Conservation (phyloP, 805 yeast species). For the Kodamaea sagamina region DNA sequence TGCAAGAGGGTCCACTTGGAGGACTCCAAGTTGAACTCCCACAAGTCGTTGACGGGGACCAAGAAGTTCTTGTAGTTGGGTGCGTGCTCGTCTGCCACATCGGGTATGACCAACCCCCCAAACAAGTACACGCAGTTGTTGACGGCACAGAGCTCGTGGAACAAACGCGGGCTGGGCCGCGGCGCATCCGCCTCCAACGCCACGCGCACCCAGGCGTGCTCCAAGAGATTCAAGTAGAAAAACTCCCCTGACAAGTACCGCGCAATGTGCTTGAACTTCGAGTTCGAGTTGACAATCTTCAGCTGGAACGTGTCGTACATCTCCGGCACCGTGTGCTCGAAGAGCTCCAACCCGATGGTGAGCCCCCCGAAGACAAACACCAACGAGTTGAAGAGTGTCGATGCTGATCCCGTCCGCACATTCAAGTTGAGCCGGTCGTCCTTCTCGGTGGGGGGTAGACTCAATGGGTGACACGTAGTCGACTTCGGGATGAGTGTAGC, state of each 20-base stretch:
- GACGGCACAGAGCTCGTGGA: slow-evolving; percentile 56
- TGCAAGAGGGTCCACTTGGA: slow-evolving; percentile 56
- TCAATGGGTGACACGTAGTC: slow-evolving; percentile 57
- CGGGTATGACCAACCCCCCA: slow-evolving; percentile 59
- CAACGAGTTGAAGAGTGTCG: slow-evolving; percentile 57
- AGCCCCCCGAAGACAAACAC: slow-evolving; percentile 71
- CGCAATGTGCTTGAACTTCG: slow-evolving; percentile 26
- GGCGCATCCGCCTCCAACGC: slow-evolving; percentile 15
- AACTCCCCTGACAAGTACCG: slow-evolving; percentile 62
- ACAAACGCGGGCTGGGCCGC: slow-evolving; percentile 52
- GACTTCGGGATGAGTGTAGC: slow-evolving; percentile 65
- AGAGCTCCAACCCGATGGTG: slow-evolving; percentile 54
- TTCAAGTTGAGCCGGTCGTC: slow-evolving; percentile 58
- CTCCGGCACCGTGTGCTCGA: slow-evolving; percentile 38
- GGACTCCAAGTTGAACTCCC: slow-evolving; percentile 61
- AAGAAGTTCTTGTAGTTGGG: slow-evolving; percentile 17
- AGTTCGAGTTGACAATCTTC: slow-evolving; percentile 27
- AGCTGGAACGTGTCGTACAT: slow-evolving; percentile 40
- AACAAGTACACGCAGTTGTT: slow-evolving; percentile 55
- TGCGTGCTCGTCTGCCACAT: slow-evolving; percentile 7
- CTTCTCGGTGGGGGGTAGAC: slow-evolving; percentile 53
- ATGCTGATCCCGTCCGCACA: slow-evolving; percentile 69
- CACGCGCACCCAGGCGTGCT: slow-evolving; percentile 57
- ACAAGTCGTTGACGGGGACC: slow-evolving; percentile 60
- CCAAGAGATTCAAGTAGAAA: slow-evolving; percentile 59